Evolutionary conservation across 2,329 filamentous ascomycete species (phyloP).

Genomic region (Penicillium olsonii): DNA sequence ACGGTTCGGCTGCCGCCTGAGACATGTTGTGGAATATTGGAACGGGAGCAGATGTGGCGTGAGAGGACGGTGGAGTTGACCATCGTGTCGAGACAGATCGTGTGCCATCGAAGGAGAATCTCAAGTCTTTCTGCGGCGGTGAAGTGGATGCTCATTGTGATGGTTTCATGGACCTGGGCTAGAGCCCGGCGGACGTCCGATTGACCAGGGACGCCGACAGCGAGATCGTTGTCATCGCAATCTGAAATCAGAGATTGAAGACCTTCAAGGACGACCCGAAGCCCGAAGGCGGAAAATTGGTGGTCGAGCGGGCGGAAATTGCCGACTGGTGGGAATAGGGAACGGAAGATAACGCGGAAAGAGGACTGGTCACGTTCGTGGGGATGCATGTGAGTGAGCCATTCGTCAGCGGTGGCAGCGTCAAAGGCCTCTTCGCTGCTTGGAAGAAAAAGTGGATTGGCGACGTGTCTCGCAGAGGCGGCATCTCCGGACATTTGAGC

Average conservation of each 20-base stretch:
- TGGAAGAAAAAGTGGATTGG: conserved; percentile 44
- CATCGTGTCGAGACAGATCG: conserved; percentile 47
- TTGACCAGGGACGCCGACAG: conserved; percentile 43
- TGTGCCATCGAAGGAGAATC: conserved; percentile 48
- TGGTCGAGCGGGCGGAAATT: conserved; percentile 33
- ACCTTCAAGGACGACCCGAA: conserved; percentile 48
- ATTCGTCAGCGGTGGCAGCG: conserved; percentile 43
- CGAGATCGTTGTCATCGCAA: conserved; percentile 38
- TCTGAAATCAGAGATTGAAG: conserved; percentile 48
- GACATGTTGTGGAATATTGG: conserved; percentile 43
- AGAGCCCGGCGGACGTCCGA: conserved; percentile 43
- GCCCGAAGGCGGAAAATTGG: conserved; percentile 43
- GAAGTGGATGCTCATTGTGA: conserved; percentile 39
- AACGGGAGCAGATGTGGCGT: conserved; percentile 41
- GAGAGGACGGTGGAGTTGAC: conserved; percentile 45
- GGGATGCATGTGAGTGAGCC: conserved; percentile 40
- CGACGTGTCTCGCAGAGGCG: conserved; percentile 45
- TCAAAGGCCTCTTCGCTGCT: conserved; percentile 45
- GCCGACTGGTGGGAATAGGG: conserved; percentile 39
- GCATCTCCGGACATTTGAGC: conserved; percentile 47
- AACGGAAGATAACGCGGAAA: conserved; percentile 44
- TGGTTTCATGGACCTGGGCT: conserved; percentile 43
- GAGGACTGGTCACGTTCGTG: conserved; percentile 35
- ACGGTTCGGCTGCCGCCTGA: conserved; percentile 33
- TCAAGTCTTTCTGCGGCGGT: conserved; percentile 42